Evolutionary conservation across 164 flowering plant species (phyloP), one percentile per base, ranked within the genome.

Genomic region (Tetrastigma voinierianum): DNA sequence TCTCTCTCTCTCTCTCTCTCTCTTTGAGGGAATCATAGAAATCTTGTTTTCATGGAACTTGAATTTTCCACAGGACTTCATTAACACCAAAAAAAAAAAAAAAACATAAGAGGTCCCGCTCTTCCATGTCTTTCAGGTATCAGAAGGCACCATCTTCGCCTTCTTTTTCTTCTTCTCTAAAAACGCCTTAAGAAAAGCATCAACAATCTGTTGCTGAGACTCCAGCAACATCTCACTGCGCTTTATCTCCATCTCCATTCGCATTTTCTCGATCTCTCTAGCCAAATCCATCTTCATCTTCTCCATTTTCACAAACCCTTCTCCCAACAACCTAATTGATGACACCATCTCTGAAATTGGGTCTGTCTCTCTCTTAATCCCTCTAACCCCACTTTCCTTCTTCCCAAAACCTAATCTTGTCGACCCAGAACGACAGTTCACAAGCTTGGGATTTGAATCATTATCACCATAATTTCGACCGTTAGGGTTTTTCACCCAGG

Each of bases 211-310:
- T 45, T 73, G 82, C 66, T 88, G 91, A 0, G 93, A 84, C 47
- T 90, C 85, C 0, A 87, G 69, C 23, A 90, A 75, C 90, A 88
- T 75, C 78, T 89, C 81, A 15, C 77, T 84, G 46, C 87, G 68
- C 79, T 87, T 87, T 83, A 80, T 60, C 77, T 88, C 93, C 87
- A 85, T 84, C 66, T 90, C 91, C 90, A 91, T 88, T 51, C 90
- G 63, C 82, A 72, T 77, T 64, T 76, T 76, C 68, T 88, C 93
- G 51, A 83, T 79, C 77, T 90, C 93, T 67, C 78, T 78, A 10
- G 80, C 85, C 85, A 84, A 82, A 21, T 87, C 93, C 75, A 89
- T 86, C 77, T 88, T 91, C 93, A 79, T 85, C 77, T 76, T 72
- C 78, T 91, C 97, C 84, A 88, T 73, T 72, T 59, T 84, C 76